Conservation (phyloP, 1,139 yeast genomes). For the Martiniozyma asiatica region DNA sequence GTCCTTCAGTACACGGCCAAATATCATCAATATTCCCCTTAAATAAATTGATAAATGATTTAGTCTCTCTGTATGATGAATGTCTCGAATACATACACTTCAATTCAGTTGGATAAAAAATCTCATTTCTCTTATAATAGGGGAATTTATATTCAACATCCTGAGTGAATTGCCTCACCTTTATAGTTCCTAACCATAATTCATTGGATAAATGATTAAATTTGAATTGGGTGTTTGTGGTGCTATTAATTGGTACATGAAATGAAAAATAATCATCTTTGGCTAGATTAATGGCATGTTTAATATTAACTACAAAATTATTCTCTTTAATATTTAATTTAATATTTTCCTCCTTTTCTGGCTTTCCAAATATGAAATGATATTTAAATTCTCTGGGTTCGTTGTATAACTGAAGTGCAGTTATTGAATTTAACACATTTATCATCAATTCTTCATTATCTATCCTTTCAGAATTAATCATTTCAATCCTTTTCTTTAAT, state of each 20-base stretch:
- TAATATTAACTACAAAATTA: slow-evolving; percentile 4
- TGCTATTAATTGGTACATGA: slow-evolving; percentile 2
- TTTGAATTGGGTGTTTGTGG: background rate
- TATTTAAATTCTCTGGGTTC: background rate
- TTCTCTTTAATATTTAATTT: background rate
- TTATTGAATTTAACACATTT: background rate
- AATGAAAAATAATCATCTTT: slow-evolving; percentile 5
- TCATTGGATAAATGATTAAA: no score
- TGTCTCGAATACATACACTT: slow-evolving; percentile 12
- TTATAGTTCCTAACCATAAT: no score
- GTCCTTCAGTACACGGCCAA: slow-evolving; percentile 12
- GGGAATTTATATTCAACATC: background rate
- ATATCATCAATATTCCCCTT: slow-evolving; percentile 8
- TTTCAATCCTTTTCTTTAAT: background rate
- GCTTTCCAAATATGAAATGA: background rate
- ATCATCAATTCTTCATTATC: slow-evolving; percentile 1
- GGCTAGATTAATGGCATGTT: slow-evolving; percentile 9
- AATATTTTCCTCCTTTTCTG: background rate
- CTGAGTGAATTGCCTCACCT: no score
- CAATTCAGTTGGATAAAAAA: slow-evolving; percentile 8
- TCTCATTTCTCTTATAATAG: slow-evolving; percentile 1
- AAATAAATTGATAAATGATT: slow-evolving; percentile 9
- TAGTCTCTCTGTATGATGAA: slow-evolving; percentile 12
- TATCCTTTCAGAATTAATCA: background rate
- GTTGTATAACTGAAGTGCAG: background rate